These are phyloP conservation scores for Colletotrichum plurivorum DNA, from an alignment of 2,329 filamentous ascomycete genomes.

Conservation along the genomic window DNA sequence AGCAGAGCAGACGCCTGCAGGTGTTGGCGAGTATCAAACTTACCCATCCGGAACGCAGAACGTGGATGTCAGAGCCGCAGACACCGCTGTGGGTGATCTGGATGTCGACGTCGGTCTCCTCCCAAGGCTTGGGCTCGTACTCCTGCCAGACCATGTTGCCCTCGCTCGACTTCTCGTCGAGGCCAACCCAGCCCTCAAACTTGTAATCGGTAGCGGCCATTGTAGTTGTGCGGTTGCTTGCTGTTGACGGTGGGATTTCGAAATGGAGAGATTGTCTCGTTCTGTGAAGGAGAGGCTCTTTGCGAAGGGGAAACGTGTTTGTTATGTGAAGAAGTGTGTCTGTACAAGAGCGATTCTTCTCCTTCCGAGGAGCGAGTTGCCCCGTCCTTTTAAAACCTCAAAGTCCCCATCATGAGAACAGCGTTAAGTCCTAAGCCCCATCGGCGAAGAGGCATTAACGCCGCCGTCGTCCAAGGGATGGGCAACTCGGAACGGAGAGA, in stretches of 20 bases:
- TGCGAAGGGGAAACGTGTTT: not conserved
- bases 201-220: conserved; percentile 56
- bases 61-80: conserved; percentile 74
- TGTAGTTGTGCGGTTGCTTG: conserved; percentile 33
- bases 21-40: conserved; percentile 32
- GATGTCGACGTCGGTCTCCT: conserved; percentile 77
- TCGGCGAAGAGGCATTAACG: conserved; percentile 39
- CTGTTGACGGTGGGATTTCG: too few species aligned
- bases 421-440: conserved; percentile 33
- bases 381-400: conserved; percentile 26
- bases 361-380: not conserved
- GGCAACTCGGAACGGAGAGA: conserved; percentile 19
- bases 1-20: too few species aligned
- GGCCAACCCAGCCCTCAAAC: conserved; percentile 67
- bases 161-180: conserved; percentile 55
- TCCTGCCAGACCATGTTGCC: conserved; percentile 69
- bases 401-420: conserved; percentile 13
- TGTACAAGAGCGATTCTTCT: not conserved
- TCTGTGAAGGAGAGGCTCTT: not conserved
- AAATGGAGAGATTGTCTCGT: conserved; percentile 6
- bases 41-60: conserved; percentile 68
- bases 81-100: conserved; percentile 76
- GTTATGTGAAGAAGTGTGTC: not conserved
- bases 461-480: conserved; percentile 32
- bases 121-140: conserved; percentile 75